Conservation (phyloP, 768 basidiomycete genomes). For the Naganishia vishniacii region DNA sequence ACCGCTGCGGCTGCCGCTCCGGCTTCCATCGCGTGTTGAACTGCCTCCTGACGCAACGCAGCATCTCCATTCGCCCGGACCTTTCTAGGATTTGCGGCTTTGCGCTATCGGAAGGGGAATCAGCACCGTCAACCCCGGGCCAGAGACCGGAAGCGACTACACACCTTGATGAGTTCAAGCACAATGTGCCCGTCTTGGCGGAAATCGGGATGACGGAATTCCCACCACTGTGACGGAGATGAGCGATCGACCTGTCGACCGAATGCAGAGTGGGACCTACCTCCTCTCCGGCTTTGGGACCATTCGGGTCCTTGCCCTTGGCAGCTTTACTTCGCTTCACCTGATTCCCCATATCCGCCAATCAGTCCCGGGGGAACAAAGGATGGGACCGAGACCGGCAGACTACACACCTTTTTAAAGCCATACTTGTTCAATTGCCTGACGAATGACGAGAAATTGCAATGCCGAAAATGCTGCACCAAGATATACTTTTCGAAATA, state of each 20-base stretch:
- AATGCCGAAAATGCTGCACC: conserved; percentile 46
- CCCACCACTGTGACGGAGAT: background rate
- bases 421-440: conserved; percentile 96
- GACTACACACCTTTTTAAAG: conserved; percentile 61
- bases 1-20: conserved; percentile 6
- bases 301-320: background rate
- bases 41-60: conserved; percentile 9
- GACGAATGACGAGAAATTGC: conserved; percentile 85
- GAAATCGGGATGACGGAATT: conserved; percentile 19
- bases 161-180: conserved; percentile 8
- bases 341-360: background rate
- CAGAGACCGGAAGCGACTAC: background rate
- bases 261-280: background rate
- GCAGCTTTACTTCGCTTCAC: background rate
- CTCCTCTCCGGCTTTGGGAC: background rate
- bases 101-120: conserved; percentile 28
- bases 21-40: conserved; percentile 1
- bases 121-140: background rate
- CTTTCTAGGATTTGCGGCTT: conserved; percentile 39
- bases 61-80: conserved; percentile 9
- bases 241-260: background rate
- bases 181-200: conserved; percentile 4
- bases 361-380: background rate
- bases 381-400: no score
- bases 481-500: conserved; percentile 44